These are phyloP conservation scores for Lachnellula hyalina DNA, from an alignment of 2,329 filamentous ascomycete genomes.

Conservation along the genomic window DNA sequence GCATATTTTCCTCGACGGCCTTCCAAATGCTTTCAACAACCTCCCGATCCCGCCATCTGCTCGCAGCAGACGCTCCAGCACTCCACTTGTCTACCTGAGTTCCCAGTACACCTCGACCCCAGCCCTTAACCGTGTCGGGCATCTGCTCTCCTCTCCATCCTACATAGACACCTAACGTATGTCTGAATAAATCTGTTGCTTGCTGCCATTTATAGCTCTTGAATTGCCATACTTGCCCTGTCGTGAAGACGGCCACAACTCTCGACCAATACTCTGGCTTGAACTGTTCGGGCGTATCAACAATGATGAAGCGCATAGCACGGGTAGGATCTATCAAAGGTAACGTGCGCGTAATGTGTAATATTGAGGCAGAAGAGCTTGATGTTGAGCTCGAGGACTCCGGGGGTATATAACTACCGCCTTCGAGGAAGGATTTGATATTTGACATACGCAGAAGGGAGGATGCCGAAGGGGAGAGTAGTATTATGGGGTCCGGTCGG, in stretches of 20 bases:
- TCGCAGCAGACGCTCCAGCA: slow-evolving; percentile 38
- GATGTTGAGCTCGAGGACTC: slow-evolving; percentile 57
- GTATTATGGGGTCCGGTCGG: slow-evolving; percentile 79
- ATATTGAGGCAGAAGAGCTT: slow-evolving; percentile 67
- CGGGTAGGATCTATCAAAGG: slow-evolving; percentile 64
- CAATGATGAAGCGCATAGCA: slow-evolving; percentile 87
- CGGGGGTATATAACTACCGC: slow-evolving; percentile 73
- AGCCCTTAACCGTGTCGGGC: slow-evolving; percentile 72
- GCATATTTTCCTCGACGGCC: slow-evolving; percentile 82
- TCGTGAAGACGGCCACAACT: slow-evolving; percentile 94
- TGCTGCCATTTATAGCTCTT: slow-evolving; percentile 96
- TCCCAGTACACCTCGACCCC: slow-evolving; percentile 78
- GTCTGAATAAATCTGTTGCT: slow-evolving; percentile 81
- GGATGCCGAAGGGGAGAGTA: slow-evolving; percentile 92
- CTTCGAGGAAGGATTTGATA: slow-evolving; percentile 87
- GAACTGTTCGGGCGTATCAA: slow-evolving; percentile 90
- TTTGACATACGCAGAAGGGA: slow-evolving; percentile 93
- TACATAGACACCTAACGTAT: slow-evolving; percentile 81
- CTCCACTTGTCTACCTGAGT: slow-evolving; percentile 83
- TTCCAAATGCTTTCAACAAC: slow-evolving; percentile 92
- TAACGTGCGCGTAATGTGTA: slow-evolving; percentile 76
- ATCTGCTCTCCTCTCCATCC: slow-evolving; percentile 83
- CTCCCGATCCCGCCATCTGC: slow-evolving; percentile 80
- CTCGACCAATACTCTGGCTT: slow-evolving; percentile 97
- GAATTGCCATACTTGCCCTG: slow-evolving; percentile 97